Percentiles rank a stretch among this genome's conserved stretches.
phyloP scores from a whole-genome alignment of 805 yeast genomes.

The Kodamaea sagamina region DNA sequence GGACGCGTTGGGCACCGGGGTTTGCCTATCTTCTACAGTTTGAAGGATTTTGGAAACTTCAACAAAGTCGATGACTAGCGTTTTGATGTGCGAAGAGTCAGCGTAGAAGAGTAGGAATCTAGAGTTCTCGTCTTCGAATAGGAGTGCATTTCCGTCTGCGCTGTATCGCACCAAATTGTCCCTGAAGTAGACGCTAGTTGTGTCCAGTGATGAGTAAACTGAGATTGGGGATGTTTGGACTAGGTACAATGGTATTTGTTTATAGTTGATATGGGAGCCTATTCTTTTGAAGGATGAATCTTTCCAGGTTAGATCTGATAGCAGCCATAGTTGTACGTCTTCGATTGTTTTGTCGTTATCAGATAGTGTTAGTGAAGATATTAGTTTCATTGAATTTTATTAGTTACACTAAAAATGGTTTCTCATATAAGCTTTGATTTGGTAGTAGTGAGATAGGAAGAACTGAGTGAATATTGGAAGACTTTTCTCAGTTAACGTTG shows the following conservation, averaged over 20 bases:
- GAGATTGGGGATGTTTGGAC: slow-evolving; percentile 20
- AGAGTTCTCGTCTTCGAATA: slow-evolving; percentile 17
- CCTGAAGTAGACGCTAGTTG: slow-evolving; percentile 24
- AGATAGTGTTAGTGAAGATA: slow-evolving; percentile 2
- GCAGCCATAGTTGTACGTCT: slow-evolving; percentile 28
- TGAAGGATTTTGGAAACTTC: slow-evolving; percentile 4
- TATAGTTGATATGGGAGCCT: slow-evolving; percentile 20
- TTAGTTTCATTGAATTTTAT: not conserved
- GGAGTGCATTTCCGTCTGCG: slow-evolving; percentile 19
- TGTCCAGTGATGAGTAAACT: slow-evolving; percentile 24
- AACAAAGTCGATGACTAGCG: slow-evolving; percentile 3
- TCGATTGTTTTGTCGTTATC: slow-evolving; percentile 9
- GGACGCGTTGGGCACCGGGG: not conserved
- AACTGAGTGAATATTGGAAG: too few relatives aligned
- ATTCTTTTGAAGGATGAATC: slow-evolving; percentile 7
- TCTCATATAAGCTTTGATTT: not conserved
- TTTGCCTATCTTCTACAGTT: not conserved
- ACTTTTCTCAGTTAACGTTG: too few relatives aligned
- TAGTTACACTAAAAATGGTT: not conserved
- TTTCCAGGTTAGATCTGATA: not conserved
- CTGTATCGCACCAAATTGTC: slow-evolving; percentile 16
- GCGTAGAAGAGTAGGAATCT: slow-evolving; percentile 27
- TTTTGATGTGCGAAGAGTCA: not conserved
- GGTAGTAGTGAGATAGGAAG: too few relatives aligned
- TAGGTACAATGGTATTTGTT: slow-evolving; percentile 28